Conservation (phyloP, 176 grass and related monocot genomes). For the Panicum miliaceum region DNA sequence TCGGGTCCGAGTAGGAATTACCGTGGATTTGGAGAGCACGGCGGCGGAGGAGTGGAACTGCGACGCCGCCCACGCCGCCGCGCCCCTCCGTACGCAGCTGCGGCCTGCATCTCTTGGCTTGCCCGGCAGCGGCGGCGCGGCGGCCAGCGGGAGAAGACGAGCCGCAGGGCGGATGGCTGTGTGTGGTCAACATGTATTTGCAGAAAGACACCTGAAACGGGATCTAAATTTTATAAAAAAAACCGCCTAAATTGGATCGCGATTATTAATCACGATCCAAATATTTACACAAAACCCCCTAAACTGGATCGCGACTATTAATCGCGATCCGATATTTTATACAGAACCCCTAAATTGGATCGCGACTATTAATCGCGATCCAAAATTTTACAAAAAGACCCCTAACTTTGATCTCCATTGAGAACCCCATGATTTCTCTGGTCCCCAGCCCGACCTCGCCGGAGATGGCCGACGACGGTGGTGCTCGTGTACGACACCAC, state of each 20-base stretch:
- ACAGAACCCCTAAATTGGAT: too few relatives aligned
- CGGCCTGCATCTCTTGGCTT: conserved; percentile 32
- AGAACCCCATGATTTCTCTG: not conserved
- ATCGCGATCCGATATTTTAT: too few relatives aligned
- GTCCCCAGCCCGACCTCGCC: not conserved
- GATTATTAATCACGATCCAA: not conserved
- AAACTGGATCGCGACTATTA: too few relatives aligned
- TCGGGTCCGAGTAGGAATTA: not conserved
- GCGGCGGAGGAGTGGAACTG: conserved; percentile 51
- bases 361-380: too few relatives aligned
- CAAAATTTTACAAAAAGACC: too few relatives aligned
- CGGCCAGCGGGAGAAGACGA: not conserved
- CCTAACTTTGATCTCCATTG: too few relatives aligned
- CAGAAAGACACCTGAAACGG: not conserved
- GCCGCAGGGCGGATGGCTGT: not conserved
- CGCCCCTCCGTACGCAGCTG: conserved; percentile 6
- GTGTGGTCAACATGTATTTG: not conserved
- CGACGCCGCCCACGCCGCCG: not conserved
- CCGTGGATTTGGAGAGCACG: conserved; percentile 47
- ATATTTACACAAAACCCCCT: not conserved
- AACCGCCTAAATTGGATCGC: not conserved
- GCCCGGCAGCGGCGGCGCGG: not conserved
- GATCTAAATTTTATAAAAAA: not conserved
- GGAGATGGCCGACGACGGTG: not conserved
- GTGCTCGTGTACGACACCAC: not conserved